phyloP scores from a whole-genome alignment of 2,329 filamentous ascomycete species.

The Botrytis paeoniae region DNA sequence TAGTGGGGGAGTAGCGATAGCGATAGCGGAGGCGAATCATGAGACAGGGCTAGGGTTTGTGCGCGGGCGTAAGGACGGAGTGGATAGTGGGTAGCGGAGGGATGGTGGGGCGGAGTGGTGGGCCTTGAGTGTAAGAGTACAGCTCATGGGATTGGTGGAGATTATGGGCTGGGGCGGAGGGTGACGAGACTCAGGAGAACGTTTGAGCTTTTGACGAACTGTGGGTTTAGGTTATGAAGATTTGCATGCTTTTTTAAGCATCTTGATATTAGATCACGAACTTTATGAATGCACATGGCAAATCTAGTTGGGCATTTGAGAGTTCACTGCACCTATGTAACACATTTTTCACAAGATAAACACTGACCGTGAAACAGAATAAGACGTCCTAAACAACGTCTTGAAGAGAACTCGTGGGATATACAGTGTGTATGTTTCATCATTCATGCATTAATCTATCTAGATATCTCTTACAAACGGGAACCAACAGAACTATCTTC shows the following conservation, averaged over 20 bases:
- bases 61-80: background rate
- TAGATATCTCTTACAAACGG: constrained; percentile 19
- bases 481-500: constrained; percentile 23
- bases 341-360: background rate
- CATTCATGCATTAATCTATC: background rate
- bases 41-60: background rate
- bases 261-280: background rate
- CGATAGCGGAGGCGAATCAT: background rate
- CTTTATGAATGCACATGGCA: background rate
- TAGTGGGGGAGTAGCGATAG: background rate
- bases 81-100: background rate
- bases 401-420: background rate
- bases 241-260: background rate
- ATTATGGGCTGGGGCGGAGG: background rate
- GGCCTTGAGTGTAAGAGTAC: background rate
- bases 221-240: background rate
- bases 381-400: background rate
- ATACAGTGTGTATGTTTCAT: background rate
- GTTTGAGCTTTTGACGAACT: background rate
- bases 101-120: background rate
- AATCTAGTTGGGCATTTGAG: background rate
- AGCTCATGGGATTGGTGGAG: background rate
- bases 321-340: background rate
- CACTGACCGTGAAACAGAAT: background rate
- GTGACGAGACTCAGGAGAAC: background rate